Base-by-base conservation (phyloP, 768 basidiomycete genomes). In the Leccinum barrowsii region DNA sequence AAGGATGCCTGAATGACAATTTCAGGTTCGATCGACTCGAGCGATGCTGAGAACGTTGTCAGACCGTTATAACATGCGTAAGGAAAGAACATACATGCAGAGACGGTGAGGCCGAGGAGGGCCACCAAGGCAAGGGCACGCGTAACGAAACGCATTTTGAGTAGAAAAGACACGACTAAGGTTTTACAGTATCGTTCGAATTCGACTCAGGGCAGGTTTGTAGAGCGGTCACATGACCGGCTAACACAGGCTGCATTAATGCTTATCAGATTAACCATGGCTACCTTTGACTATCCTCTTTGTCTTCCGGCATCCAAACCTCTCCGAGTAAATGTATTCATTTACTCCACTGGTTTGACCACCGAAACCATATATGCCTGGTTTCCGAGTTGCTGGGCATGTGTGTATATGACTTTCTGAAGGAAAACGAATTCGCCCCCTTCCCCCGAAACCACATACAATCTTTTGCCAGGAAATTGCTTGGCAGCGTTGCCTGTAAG, bases 381-480 rank as follows among this genome's bases (percentile, higher is more conserved):
- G 97, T 98, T 52, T 95, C 94, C 4, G 94, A 97, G 70, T 81
- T 99, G 22, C 80, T 98, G 52, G 94, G 94, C 60, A 92, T 93
- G 88, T 98, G 94, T 74, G 91, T 99, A 17, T 98, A 98, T 70
- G 97, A 99, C 72, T 99, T 98, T 73, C 80, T 99, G 67, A 98
- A 98, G 80, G 94, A 96, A 73, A 99, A 99, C 74, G 86, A 89
- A 56, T 99, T 98, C 75, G 85, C 90, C 35, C 92, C 97, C 5
- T 99, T 99, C 74, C 95, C 97, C 57, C 90, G 94, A 60, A 83
- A 86, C 58, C 97, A 99, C 72, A 98, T 98, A 52, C 96, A 98
- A 77, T 86, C 87, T 52, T 99, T 99, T 70, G 97, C 95, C 53
- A 83, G 82, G 61, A 94, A 97, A 73, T 24, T 24, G 24, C 24